Evolutionary conservation across 257 asterid species (phyloP).

Genomic region (Petrea volubilis): DNA sequence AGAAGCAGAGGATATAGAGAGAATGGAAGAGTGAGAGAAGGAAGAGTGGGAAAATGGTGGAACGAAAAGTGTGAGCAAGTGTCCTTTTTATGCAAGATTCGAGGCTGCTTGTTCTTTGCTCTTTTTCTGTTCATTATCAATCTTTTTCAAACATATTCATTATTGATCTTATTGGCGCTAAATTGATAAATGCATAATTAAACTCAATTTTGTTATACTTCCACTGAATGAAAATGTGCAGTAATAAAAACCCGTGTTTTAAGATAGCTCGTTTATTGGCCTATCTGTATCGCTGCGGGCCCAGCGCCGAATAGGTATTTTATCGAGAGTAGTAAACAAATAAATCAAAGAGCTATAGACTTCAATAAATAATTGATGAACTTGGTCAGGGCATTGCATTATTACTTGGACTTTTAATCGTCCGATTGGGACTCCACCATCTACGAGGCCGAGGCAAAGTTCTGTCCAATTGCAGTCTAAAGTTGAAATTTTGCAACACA

Average conservation of each 20-base stretch:
- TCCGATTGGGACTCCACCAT: constrained; percentile 18
- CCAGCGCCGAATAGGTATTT: constrained; percentile 24
- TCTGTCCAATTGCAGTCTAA: constrained; percentile 19
- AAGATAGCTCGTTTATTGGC: neutral
- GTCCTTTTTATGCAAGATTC: constrained; percentile 40
- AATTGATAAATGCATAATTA: neutral
- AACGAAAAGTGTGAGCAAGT: constrained; percentile 2
- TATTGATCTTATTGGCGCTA: neutral
- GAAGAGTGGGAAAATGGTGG: neutral
- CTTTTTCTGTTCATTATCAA: neutral
- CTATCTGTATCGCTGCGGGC: neutral
- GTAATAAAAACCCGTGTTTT: constrained; percentile 16
- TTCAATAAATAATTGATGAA: neutral
- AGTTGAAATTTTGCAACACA: constrained; percentile 15
- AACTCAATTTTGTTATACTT: neutral
- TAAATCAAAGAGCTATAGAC: neutral
- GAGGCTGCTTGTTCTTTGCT: neutral
- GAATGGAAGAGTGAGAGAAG: neutral
- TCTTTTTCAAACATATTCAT: neutral
- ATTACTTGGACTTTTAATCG: constrained; percentile 33
- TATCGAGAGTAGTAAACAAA: neutral
- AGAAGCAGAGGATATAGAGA: neutral
- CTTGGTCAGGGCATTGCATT: constrained; percentile 3
- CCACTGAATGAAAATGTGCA: neutral
- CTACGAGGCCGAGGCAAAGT: constrained; percentile 19